Conservation (phyloP, 2,329 filamentous ascomycete species). For the Pseudogymnoascus sp. region DNA sequence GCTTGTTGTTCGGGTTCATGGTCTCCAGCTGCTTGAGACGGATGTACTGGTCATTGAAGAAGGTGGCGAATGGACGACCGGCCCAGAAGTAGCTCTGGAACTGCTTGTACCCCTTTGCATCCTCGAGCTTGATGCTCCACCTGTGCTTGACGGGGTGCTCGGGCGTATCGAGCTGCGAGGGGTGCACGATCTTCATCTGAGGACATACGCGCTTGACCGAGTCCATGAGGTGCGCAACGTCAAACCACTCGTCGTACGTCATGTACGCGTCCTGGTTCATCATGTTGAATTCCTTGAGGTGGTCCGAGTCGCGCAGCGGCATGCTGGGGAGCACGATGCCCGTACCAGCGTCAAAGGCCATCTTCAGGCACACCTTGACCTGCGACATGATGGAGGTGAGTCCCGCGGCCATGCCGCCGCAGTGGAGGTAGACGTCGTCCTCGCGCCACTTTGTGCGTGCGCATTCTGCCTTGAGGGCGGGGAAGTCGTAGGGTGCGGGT, state of each 20-base stretch:
- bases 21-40: conserved; percentile 13
- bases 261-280: conserved; percentile 28
- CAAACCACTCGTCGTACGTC: conserved; percentile 32
- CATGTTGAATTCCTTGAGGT: conserved; percentile 30
- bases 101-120: conserved; percentile 23
- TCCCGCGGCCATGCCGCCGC: conserved; percentile 28
- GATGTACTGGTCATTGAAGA: conserved; percentile 22
- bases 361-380: conserved; percentile 32
- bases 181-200: conserved; percentile 29
- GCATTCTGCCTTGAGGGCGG: conserved; percentile 23
- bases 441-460: conserved; percentile 22
- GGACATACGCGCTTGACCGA: conserved; percentile 26
- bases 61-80: conserved; percentile 25
- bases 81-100: conserved; percentile 29
- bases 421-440: conserved; percentile 29
- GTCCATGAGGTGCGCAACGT: conserved; percentile 25
- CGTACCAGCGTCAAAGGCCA: conserved; percentile 30
- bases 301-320: conserved; percentile 27
- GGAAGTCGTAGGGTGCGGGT: conserved; percentile 21
- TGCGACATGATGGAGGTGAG: conserved; percentile 31
- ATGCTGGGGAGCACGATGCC: conserved; percentile 29
- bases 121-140: conserved; percentile 22
- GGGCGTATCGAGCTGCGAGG: conserved; percentile 19
- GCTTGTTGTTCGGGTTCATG: conserved; percentile 11
- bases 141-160: conserved; percentile 18